A percentile compares a stretch with the other conserved stretches of the same genome.
Conservation (phyloP, 768 basidiomycete genomes). For the Collybiopsis confluens region DNA sequence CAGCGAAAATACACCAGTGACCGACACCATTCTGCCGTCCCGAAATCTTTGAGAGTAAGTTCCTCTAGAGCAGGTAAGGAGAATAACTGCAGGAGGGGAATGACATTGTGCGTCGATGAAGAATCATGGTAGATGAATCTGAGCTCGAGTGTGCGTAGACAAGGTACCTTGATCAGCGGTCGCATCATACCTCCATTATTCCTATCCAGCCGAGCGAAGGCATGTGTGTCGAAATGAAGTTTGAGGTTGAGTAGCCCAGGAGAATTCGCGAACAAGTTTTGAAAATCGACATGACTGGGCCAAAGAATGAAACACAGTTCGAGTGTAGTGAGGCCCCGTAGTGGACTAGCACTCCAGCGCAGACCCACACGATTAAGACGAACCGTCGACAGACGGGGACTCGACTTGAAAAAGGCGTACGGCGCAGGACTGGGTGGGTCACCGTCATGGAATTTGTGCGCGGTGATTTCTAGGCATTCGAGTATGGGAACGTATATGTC, state of each 20-base stretch:
- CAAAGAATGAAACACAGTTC: constrained; percentile 11
- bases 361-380: constrained; percentile 11
- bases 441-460: constrained; percentile 12
- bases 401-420: neutral
- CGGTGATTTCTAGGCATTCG: constrained; percentile 10
- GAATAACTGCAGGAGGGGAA: constrained; percentile 9
- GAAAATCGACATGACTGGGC: constrained; percentile 8
- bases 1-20: constrained; percentile 12
- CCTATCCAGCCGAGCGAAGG: constrained; percentile 9
- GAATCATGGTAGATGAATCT: constrained; percentile 9
- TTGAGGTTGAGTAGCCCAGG: constrained; percentile 9
- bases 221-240: constrained; percentile 11
- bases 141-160: constrained; percentile 9
- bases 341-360: constrained; percentile 9
- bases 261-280: constrained; percentile 7
- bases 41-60: constrained; percentile 9
- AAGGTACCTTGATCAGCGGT: constrained; percentile 10
- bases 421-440: neutral
- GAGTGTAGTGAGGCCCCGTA: constrained; percentile 8
- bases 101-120: constrained; percentile 6
- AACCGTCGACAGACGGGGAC: constrained; percentile 5
- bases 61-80: constrained; percentile 5
- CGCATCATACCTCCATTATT: neutral
- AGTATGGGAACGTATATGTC: constrained; percentile 7
- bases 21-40: constrained; percentile 12